Percentiles rank a stretch among this genome's conserved stretches.
These are phyloP conservation scores for Symmetrospora coprosmae DNA, from an alignment of 768 basidiomycete species.

Conservation along the genomic window DNA sequence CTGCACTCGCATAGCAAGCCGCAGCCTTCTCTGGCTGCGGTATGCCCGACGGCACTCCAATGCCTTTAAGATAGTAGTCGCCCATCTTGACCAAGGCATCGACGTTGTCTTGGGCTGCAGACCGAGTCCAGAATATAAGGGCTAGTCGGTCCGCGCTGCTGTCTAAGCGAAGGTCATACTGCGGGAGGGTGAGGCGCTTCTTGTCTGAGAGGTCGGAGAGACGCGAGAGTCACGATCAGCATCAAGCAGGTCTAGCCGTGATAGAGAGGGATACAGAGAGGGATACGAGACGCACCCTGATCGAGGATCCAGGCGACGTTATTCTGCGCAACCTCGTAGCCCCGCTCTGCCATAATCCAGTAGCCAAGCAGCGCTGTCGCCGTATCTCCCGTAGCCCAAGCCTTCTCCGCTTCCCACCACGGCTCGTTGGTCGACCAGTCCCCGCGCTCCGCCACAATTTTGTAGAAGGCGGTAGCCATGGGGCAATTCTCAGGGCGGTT, in stretches of 20 bases:
- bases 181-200: constrained; percentile 23
- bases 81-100: constrained; percentile 96
- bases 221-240: background rate
- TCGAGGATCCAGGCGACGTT: constrained; percentile 86
- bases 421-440: constrained; percentile 55
- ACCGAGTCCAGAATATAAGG: constrained; percentile 84
- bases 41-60: constrained; percentile 53
- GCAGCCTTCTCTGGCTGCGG: constrained; percentile 73
- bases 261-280: constrained; percentile 39
- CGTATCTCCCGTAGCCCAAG: constrained; percentile 54
- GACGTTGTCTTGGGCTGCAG: constrained; percentile 83
- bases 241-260: background rate
- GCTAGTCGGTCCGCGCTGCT: constrained; percentile 72
- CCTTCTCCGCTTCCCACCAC: constrained; percentile 53
- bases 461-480: constrained; percentile 81
- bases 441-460: constrained; percentile 79
- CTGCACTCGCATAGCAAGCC: constrained; percentile 83
- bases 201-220: constrained; percentile 28
- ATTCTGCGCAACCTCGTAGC: constrained; percentile 82
- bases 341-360: constrained; percentile 88
- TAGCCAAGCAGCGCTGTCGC: constrained; percentile 79
- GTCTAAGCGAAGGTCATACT: constrained; percentile 4
- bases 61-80: constrained; percentile 86
- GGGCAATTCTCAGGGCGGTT: constrained; percentile 48
- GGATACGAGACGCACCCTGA: constrained; percentile 62